Evolutionary conservation across 1,284 basidiomycete species (phyloP).

Genomic region (Ganoderma boninense): DNA sequence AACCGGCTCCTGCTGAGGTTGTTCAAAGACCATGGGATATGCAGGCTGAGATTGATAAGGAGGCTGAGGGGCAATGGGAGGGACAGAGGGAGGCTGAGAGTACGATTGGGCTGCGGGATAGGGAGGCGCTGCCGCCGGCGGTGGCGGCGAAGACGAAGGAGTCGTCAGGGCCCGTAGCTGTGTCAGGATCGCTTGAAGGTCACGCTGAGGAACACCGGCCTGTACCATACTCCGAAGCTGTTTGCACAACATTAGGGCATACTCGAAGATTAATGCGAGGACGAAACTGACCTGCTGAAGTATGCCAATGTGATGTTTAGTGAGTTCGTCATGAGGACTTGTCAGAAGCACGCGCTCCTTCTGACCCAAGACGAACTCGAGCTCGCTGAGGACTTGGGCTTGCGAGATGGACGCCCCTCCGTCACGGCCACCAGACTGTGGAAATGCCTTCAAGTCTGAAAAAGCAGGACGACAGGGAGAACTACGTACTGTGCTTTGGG

Average conservation of each 20-base stretch:
- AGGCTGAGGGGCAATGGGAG: constrained; percentile 26
- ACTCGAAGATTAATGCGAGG: constrained; percentile 1
- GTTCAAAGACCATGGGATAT: constrained; percentile 31
- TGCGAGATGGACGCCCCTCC: constrained; percentile 60
- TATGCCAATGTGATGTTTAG: constrained; percentile 73
- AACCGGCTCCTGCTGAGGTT: constrained; percentile 42
- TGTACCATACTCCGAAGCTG: constrained; percentile 83
- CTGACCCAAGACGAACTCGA: constrained; percentile 80
- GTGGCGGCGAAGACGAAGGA: constrained; percentile 43
- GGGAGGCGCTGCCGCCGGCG: constrained; percentile 27
- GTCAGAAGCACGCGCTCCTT: constrained; percentile 73
- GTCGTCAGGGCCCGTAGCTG: constrained; percentile 78
- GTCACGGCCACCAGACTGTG: constrained; percentile 32
- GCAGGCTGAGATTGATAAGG: constrained; percentile 42
- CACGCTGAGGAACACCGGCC: constrained; percentile 80
- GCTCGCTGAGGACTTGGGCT: constrained; percentile 80
- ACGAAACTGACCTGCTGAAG: constrained; percentile 71
- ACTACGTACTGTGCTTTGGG: constrained; percentile 34
- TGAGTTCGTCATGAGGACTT: constrained; percentile 71
- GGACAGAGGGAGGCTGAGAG: constrained; percentile 30
- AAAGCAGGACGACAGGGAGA: constrained; percentile 18
- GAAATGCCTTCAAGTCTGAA: constrained; percentile 18
- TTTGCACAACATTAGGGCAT: constrained; percentile 25
- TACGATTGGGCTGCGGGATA: constrained; percentile 36
- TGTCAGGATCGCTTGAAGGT: constrained; percentile 81